Conservation (phyloP, 148 eudicot genomes). For the Vaccinium corymbosum region DNA sequence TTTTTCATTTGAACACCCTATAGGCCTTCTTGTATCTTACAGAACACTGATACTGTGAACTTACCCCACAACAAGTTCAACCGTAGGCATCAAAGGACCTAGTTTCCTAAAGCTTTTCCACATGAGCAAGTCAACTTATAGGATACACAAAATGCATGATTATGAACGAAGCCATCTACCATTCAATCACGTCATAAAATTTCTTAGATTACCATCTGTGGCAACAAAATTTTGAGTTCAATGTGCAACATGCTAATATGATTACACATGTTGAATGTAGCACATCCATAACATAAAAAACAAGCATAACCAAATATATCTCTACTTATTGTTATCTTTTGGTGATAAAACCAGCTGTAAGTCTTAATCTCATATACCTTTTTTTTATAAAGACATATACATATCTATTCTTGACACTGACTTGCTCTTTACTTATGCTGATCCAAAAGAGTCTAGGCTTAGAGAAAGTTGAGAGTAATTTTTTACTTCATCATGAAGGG, state of each 20-base stretch:
- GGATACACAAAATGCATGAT: background rate
- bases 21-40: background rate
- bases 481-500: background rate
- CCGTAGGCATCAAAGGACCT: background rate
- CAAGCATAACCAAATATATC: background rate
- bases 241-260: background rate
- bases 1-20: background rate
- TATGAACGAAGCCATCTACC: background rate
- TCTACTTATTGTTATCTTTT: background rate
- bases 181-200: background rate
- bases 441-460: slow-evolving; percentile 2
- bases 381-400: background rate
- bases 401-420: background rate
- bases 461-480: background rate
- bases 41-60: background rate
- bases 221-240: background rate
- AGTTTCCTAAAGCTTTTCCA: background rate
- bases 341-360: background rate
- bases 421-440: background rate
- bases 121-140: background rate
- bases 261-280: slow-evolving; percentile 1
- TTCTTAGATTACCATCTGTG: background rate
- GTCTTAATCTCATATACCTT: background rate
- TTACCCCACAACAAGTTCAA: background rate
- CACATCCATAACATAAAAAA: background rate